Percentiles rank a stretch among this genome's conserved stretches.
phyloP scores from a whole-genome alignment of 192 early-diverging fungal genomes.

The Coemansia interrupta region DNA sequence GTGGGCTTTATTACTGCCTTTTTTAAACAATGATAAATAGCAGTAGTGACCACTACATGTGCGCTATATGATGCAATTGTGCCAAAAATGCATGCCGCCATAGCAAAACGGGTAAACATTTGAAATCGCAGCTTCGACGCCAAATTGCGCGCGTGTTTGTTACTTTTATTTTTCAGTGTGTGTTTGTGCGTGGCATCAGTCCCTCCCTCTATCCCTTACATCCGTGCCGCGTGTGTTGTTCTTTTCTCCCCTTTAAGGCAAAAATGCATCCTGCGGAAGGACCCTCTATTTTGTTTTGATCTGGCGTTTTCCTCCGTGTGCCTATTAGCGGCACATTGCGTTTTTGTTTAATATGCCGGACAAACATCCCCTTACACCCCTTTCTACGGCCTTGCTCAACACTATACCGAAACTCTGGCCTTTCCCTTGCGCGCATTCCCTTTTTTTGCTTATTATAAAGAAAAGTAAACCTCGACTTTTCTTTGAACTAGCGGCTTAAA shows the following conservation, averaged over 20 bases:
- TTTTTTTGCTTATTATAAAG: constrained; percentile 2
- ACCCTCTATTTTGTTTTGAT: no score
- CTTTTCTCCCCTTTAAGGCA: no score
- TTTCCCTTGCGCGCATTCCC: background rate
- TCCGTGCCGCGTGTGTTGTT: no score
- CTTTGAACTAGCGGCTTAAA: no score
- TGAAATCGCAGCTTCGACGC: background rate
- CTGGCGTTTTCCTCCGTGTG: no score
- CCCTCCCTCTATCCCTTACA: background rate
- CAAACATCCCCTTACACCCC: background rate
- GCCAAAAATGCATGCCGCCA: background rate
- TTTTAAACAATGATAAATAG: no score
- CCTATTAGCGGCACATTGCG: no score
- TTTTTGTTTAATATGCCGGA: no score
- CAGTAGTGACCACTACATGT: no score
- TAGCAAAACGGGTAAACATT: constrained; percentile 22
- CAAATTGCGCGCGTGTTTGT: constrained; percentile 6
- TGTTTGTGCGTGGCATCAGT: background rate
- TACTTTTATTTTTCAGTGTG: background rate
- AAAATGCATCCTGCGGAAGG: no score
- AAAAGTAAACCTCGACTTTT: no score
- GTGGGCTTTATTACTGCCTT: background rate
- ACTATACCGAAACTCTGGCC: constrained; percentile 1
- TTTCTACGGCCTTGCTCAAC: background rate
- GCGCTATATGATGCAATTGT: no score